Evolutionary conservation across 2,329 filamentous ascomycete species (phyloP).

Genomic region (Westerdykella aurantiaca): DNA sequence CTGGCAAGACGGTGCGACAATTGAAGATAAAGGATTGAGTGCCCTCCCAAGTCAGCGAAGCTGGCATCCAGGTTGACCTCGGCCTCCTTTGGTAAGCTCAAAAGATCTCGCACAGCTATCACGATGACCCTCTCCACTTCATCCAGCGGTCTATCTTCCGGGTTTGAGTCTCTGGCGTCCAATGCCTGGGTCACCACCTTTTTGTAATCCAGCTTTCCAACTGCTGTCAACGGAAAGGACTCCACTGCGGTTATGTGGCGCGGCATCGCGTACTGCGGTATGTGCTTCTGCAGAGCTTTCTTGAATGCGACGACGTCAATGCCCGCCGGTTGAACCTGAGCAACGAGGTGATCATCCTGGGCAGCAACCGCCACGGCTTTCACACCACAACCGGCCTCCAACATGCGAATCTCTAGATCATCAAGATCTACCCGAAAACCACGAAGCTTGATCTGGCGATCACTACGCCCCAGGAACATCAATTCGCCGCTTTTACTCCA

Average conservation of each 20-base stretch:
- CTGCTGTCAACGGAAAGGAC: conserved; percentile 25
- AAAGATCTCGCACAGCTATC: conserved; percentile 1
- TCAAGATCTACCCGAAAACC: conserved; percentile 39
- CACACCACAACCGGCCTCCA: conserved; percentile 4
- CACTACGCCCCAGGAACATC: conserved; percentile 37
- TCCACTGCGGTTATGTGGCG: conserved; percentile 16
- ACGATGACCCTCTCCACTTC: neutral
- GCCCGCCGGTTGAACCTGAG: conserved; percentile 19
- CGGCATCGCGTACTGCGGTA: conserved; percentile 22
- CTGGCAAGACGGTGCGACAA: conserved; percentile 8
- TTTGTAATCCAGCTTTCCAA: conserved; percentile 34
- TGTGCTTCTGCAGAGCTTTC: neutral
- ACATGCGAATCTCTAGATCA: conserved; percentile 34
- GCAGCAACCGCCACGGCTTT: conserved; percentile 20
- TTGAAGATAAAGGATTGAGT: conserved; percentile 21
- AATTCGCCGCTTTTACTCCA: conserved; percentile 35
- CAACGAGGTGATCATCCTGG: conserved; percentile 22
- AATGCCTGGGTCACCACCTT: conserved; percentile 10
- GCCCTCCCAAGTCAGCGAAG: conserved; percentile 24
- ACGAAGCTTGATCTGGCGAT: conserved; percentile 39
- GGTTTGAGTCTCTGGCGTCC: neutral
- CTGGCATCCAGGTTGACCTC: conserved; percentile 8
- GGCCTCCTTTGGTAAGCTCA: conserved; percentile 1
- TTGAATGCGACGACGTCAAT: conserved; percentile 6
- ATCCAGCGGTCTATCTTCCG: neutral